phyloP scores from a whole-genome alignment of 2,329 filamentous ascomycete genomes.

The Calonectria pauciramosa region DNA sequence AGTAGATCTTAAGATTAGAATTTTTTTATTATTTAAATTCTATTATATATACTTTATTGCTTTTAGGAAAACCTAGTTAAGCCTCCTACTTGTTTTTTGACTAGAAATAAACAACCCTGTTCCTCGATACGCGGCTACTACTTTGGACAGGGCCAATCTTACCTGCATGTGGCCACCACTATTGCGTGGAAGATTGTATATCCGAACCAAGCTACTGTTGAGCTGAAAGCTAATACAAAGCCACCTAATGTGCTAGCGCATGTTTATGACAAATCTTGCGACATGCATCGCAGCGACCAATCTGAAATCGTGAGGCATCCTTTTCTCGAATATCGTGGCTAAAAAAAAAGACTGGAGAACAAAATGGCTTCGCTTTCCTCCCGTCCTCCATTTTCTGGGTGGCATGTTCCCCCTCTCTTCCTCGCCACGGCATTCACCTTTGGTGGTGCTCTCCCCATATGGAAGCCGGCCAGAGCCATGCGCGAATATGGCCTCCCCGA shows the following conservation, averaged over 20 bases:
- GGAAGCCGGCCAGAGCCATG: conserved; percentile 49
- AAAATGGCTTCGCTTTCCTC: not conserved
- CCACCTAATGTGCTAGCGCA: not conserved
- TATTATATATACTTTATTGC: too few relatives aligned
- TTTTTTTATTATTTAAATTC: too few relatives aligned
- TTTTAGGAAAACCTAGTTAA: too few relatives aligned
- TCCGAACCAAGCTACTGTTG: not conserved
- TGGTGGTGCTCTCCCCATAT: conserved; percentile 51
- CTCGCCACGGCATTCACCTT: conserved; percentile 48
- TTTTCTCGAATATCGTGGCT: too few relatives aligned
- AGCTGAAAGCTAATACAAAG: not conserved
- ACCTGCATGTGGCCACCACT: not conserved
- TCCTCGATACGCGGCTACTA: not conserved
- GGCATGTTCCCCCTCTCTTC: conserved; percentile 46
- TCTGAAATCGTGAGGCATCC: not conserved
- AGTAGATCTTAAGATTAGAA: too few relatives aligned
- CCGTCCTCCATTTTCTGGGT: conserved; percentile 31
- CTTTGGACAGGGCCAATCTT: not conserved
- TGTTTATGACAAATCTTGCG: not conserved
- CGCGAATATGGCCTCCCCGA: conserved; percentile 50
- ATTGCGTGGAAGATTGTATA: not conserved
- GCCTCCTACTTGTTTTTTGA: too few relatives aligned
- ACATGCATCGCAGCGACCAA: too few relatives aligned
- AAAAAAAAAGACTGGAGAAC: not conserved
- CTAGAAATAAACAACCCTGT: too few relatives aligned